Evolutionary conservation across 345 rosid genomes (phyloP).

Genomic region (Bretschneidera sinensis): DNA sequence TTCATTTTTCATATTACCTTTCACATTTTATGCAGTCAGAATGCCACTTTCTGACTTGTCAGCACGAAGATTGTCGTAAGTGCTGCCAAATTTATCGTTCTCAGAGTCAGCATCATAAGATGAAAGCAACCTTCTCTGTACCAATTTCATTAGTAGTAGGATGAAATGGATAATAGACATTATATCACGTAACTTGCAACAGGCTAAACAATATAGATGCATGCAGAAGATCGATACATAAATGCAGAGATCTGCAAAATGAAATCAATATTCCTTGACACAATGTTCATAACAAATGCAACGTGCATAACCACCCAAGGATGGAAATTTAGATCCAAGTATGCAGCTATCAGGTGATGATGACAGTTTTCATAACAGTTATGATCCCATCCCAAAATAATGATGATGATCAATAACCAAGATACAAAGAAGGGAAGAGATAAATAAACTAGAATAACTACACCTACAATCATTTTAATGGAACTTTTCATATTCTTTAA

Average conservation of each 20-base stretch:
- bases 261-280: no score
- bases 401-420: no score
- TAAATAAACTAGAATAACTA: no score
- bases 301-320: background rate
- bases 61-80: slow-evolving; percentile 6
- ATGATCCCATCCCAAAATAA: no score
- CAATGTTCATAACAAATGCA: background rate
- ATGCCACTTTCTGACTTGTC: slow-evolving; percentile 22
- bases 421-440: background rate
- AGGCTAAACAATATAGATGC: background rate
- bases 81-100: slow-evolving; percentile 17
- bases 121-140: slow-evolving; percentile 42
- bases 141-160: background rate
- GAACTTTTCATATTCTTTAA: background rate
- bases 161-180: background rate
- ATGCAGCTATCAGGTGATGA: background rate
- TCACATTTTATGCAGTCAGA: slow-evolving; percentile 24
- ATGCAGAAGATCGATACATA: no score
- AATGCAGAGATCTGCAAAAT: background rate
- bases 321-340: background rate
- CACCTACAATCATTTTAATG: background rate
- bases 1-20: background rate
- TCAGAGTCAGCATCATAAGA: slow-evolving; percentile 20
- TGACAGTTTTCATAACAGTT: background rate
- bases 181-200: background rate